phyloP scores from a whole-genome alignment of 371 early-diverging fungal species.

The Mortierella sp. region DNA sequence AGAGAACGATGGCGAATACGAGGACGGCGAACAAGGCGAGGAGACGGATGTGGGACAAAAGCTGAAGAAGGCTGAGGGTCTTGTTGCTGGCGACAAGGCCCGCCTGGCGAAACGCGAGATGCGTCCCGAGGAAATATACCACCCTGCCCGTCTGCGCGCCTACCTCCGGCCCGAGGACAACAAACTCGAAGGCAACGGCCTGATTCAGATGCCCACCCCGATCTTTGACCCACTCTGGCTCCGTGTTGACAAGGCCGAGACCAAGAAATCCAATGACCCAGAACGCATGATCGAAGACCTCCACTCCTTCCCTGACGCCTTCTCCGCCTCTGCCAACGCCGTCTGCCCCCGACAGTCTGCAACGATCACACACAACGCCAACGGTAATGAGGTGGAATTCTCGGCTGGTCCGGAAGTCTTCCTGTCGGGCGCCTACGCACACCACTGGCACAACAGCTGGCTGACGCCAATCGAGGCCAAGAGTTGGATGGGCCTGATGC shows the following conservation, averaged over 20 bases:
- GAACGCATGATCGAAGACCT: slow-evolving; percentile 47
- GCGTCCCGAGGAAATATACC: slow-evolving; percentile 50
- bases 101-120: slow-evolving; percentile 20
- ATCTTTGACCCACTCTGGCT: slow-evolving; percentile 59
- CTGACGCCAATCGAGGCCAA: slow-evolving; percentile 26
- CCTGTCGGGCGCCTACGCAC: slow-evolving; percentile 48
- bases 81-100: slow-evolving; percentile 1
- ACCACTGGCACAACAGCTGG: slow-evolving; percentile 59
- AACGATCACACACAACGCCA: background rate
- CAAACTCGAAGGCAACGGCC: slow-evolving; percentile 34
- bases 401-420: slow-evolving; percentile 53
- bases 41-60: slow-evolving; percentile 1
- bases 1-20: background rate
- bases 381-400: slow-evolving; percentile 11
- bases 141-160: slow-evolving; percentile 47
- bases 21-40: background rate
- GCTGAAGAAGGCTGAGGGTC: background rate
- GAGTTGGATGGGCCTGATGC: slow-evolving; percentile 55
- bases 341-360: slow-evolving; percentile 31
- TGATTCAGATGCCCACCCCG: slow-evolving; percentile 48
- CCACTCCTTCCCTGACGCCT: slow-evolving; percentile 30
- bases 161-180: slow-evolving; percentile 37
- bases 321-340: slow-evolving; percentile 9
- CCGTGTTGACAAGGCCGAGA: slow-evolving; percentile 35
- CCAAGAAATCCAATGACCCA: slow-evolving; percentile 13